phyloP scores from a whole-genome alignment of 768 basidiomycete species.

The Ramaria sp. region DNA sequence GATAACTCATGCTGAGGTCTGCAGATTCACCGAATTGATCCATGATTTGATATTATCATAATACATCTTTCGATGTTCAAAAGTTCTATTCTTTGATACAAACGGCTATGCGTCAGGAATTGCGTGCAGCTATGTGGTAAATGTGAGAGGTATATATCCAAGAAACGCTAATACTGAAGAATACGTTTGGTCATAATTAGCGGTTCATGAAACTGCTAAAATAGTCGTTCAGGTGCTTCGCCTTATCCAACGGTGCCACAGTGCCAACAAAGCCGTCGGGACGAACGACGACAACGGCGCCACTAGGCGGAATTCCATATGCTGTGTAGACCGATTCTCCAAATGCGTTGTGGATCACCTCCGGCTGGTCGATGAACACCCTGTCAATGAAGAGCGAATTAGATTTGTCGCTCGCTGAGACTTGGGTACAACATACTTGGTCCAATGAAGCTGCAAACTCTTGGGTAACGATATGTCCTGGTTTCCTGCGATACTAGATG shows the following conservation, averaged over 20 bases:
- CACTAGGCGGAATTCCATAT: conserved; percentile 39
- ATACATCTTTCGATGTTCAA: background rate
- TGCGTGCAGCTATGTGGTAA: background rate
- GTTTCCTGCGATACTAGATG: conserved; percentile 17
- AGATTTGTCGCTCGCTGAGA: conserved; percentile 10
- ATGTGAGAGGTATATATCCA: background rate
- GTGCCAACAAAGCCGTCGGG: conserved; percentile 60
- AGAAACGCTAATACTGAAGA: background rate
- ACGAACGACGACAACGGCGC: conserved; percentile 45
- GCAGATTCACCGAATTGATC: conserved; percentile 4
- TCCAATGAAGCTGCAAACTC: conserved; percentile 45
- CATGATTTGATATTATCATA: background rate
- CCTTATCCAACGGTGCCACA: conserved; percentile 36
- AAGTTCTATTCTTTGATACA: background rate
- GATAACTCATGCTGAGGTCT: background rate
- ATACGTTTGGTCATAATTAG: background rate
- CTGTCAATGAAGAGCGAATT: conserved; percentile 22
- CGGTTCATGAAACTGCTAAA: conserved; percentile 3
- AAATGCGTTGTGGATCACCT: conserved; percentile 28
- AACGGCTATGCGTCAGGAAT: too few species aligned
- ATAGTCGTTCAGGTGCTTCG: conserved; percentile 22
- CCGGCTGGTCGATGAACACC: conserved; percentile 40
- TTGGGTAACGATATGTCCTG: conserved; percentile 33
- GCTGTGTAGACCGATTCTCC: conserved; percentile 47
- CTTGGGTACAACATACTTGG: conserved; percentile 29